These are phyloP conservation scores for Penicillium sp. DNA, from an alignment of 2,329 filamentous ascomycete species.

Conservation along the genomic window DNA sequence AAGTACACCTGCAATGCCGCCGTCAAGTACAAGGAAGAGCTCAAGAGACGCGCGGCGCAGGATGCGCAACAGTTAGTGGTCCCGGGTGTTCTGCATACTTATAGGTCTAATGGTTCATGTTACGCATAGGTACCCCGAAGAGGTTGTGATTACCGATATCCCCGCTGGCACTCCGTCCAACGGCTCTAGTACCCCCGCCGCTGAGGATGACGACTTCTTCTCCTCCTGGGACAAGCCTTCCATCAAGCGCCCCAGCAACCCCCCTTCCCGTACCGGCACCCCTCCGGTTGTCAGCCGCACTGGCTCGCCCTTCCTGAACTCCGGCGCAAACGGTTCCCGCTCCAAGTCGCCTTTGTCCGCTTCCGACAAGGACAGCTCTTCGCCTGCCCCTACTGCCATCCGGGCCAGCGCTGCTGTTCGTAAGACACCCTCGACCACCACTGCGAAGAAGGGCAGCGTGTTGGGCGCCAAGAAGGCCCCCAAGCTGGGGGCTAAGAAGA, in stretches of 20 bases:
- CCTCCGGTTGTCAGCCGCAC: constrained; percentile 72
- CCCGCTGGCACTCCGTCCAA: constrained; percentile 52
- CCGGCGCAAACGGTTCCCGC: constrained; percentile 62
- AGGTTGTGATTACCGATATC: constrained; percentile 75
- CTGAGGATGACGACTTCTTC: constrained; percentile 88
- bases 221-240: constrained; percentile 97
- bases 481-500: constrained; percentile 89
- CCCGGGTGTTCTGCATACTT: too few species aligned
- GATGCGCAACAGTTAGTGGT: constrained; percentile 76
- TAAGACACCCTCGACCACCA: constrained; percentile 58
- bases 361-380: constrained; percentile 44
- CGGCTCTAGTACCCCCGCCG: constrained; percentile 66
- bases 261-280: constrained; percentile 78
- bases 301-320: constrained; percentile 76
- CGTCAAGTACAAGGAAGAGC: constrained; percentile 93
- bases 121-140: constrained; percentile 72
- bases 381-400: constrained; percentile 54
- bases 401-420: constrained; percentile 71
- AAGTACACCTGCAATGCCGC: constrained; percentile 94
- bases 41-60: constrained; percentile 71
- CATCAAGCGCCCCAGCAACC: constrained; percentile 92
- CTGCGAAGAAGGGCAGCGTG: constrained; percentile 71
- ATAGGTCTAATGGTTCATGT: too few species aligned
- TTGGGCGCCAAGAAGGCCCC: constrained; percentile 71
- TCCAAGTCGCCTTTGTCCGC: constrained; percentile 71